phyloP scores from a whole-genome alignment of 768 basidiomycete species.

The Phlebiopsis gigantea region DNA sequence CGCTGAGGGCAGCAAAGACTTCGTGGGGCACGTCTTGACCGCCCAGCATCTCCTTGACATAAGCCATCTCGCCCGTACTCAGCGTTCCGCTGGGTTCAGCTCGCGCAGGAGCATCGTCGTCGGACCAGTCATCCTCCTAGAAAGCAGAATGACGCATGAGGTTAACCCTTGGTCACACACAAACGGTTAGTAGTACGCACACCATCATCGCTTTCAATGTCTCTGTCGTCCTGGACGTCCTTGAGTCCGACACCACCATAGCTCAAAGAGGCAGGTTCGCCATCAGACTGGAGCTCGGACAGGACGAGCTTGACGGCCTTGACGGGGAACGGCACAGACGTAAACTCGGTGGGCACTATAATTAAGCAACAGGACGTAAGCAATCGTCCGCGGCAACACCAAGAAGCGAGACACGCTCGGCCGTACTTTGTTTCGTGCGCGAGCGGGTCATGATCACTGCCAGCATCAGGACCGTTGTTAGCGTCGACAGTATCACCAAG shows the following conservation, averaged over 20 bases:
- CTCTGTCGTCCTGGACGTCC: slow-evolving; percentile 39
- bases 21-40: slow-evolving; percentile 68
- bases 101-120: slow-evolving; percentile 55
- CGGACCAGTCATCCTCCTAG: slow-evolving; percentile 90
- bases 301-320: slow-evolving; percentile 90
- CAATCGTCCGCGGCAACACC: background rate
- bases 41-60: slow-evolving; percentile 79
- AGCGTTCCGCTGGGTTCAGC: slow-evolving; percentile 34
- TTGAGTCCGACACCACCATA: slow-evolving; percentile 33
- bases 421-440: slow-evolving; percentile 77
- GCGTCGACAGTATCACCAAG: background rate
- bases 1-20: slow-evolving; percentile 43
- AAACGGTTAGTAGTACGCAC: slow-evolving; percentile 32
- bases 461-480: background rate
- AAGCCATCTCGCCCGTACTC: slow-evolving; percentile 75
- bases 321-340: slow-evolving; percentile 79
- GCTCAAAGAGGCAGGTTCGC: slow-evolving; percentile 65
- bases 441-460: slow-evolving; percentile 97
- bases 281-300: slow-evolving; percentile 75
- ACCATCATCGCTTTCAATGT: slow-evolving; percentile 58
- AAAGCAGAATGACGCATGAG: slow-evolving; percentile 6
- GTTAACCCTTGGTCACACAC: slow-evolving; percentile 9
- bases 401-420: slow-evolving; percentile 6
- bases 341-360: slow-evolving; percentile 82
- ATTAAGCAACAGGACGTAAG: slow-evolving; percentile 19